Base-by-base conservation (phyloP, 495 filamentous ascomycete species). In the Daldinia loculata region DNA sequence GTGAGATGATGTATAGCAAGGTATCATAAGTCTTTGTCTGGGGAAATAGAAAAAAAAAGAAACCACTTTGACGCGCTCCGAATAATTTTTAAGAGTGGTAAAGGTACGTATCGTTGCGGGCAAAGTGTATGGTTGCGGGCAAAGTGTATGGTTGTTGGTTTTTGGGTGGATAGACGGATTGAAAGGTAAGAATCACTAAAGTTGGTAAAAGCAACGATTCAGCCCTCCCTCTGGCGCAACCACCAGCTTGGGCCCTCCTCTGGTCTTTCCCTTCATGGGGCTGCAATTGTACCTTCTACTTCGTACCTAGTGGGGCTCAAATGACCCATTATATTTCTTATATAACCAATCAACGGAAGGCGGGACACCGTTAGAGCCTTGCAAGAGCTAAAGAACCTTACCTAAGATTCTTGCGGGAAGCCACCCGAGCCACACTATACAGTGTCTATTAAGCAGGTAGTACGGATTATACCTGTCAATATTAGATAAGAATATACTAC, bases 141-240 rank as follows among this genome's bases (percentile, higher is more conserved):
- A n/a, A 48, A 26, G 27, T 60, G 36, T 36, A 34, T 51, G 63
- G 29, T 57, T 56, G 69, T 66, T 67, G 62, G 66, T 63, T 67
- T 67, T 66, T 66, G 62, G 58, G 56, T 61, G 60, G 56, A 66
- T 45, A 50, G 29, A 45, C 26, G 34, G 51, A 66, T 48, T 60
- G 68, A 64, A 55, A 38, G 56, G 26, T 30, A 43, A 53, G 57
- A 62, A 51, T 62, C 7, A 34, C 30, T 52, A 30, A 32, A 69
- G 52, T 48, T 63, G 36, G 66, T 38, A 62, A 69, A 69, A 59
- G 66, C 27, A 56, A 63, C 50, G 29, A 55, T 55, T 36, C 50
- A 53, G 53, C 50, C 50, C 17, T 41, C 50, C 30, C 22, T 15
- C 1, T 32, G 29, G 29, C 34, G 63, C 41, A 17, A 19, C 32